A percentile compares a stretch with the other conserved stretches of the same genome.
Evolutionary conservation across 1,139 yeast genomes (phyloP).

Genomic region (Geotrichum candidum): DNA sequence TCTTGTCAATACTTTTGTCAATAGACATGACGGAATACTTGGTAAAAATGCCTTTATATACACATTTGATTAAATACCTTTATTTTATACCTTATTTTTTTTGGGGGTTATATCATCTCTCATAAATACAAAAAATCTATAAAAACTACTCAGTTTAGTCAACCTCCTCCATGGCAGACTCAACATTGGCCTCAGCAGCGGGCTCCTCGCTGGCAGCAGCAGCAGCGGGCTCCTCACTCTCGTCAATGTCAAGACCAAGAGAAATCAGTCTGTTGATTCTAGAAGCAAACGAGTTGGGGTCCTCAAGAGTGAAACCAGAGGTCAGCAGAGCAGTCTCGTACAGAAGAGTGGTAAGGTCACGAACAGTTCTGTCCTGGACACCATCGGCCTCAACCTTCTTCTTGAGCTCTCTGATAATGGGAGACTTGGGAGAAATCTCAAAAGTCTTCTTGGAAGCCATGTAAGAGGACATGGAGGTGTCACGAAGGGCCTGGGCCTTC

Average conservation of each 20-base stretch:
- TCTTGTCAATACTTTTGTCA: no score
- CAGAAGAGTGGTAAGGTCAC: constrained; percentile 92
- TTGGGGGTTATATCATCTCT: neutral
- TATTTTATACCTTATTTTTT: neutral
- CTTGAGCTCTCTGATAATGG: constrained; percentile 92
- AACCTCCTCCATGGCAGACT: constrained; percentile 99
- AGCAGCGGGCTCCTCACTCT: constrained; percentile 58
- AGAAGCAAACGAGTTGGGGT: constrained; percentile 93
- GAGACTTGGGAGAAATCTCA: constrained; percentile 95
- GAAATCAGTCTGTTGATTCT: constrained; percentile 98
- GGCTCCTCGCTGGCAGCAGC: constrained; percentile 42
- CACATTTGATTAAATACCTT: neutral
- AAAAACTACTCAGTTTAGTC: constrained; percentile 48
- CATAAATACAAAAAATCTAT: neutral
- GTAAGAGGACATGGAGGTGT: constrained; percentile 97
- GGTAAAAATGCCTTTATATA: no score
- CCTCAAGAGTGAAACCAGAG: constrained; percentile 97
- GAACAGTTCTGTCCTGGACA: constrained; percentile 96
- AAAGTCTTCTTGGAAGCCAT: constrained; percentile 99
- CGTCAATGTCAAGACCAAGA: constrained; percentile 96
- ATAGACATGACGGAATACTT: no score
- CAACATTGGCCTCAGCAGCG: constrained; percentile 55
- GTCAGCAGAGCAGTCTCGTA: constrained; percentile 97
- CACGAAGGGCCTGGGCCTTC: constrained; percentile 99
- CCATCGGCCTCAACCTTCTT: constrained; percentile 96